phyloP scores from a whole-genome alignment of 1,139 yeast genomes.

The Yamadazyma mexicana region DNA sequence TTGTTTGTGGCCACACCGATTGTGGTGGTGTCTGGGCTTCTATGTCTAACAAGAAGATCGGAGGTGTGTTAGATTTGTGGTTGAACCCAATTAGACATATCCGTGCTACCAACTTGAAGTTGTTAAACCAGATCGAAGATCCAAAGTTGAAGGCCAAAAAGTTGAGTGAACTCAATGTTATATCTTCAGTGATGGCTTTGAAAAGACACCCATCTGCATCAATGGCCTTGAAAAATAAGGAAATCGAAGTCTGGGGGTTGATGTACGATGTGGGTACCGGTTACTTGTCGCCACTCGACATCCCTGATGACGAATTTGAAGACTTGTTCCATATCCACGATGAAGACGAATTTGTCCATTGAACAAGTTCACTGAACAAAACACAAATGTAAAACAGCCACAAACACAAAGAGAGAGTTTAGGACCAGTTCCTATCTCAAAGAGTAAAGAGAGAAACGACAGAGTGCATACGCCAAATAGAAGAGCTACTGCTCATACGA shows the following conservation, averaged over 20 bases:
- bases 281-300: slow-evolving; percentile 52
- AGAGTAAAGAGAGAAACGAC: no score
- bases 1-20: slow-evolving; percentile 97
- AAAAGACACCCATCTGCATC: slow-evolving; percentile 75
- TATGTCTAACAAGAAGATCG: slow-evolving; percentile 64
- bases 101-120: slow-evolving; percentile 55
- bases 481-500: no score
- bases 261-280: slow-evolving; percentile 88
- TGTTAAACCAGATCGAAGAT: slow-evolving; percentile 41
- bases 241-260: slow-evolving; percentile 85
- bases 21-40: slow-evolving; percentile 97
- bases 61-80: slow-evolving; percentile 80
- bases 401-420: no score
- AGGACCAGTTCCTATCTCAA: no score
- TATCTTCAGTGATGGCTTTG: slow-evolving; percentile 56
- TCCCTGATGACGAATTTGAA: slow-evolving; percentile 53
- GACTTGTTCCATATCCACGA: slow-evolving; percentile 53
- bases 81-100: slow-evolving; percentile 71
- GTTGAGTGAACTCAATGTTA: slow-evolving; percentile 79
- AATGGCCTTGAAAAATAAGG: slow-evolving; percentile 66
- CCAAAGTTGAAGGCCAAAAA: slow-evolving; percentile 62
- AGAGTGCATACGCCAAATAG: no score
- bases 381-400: no score
- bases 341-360: slow-evolving; percentile 27
- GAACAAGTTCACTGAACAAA: no score